Conservation (phyloP, 2,329 filamentous ascomycete species). For the Mollisia scopiformis region DNA sequence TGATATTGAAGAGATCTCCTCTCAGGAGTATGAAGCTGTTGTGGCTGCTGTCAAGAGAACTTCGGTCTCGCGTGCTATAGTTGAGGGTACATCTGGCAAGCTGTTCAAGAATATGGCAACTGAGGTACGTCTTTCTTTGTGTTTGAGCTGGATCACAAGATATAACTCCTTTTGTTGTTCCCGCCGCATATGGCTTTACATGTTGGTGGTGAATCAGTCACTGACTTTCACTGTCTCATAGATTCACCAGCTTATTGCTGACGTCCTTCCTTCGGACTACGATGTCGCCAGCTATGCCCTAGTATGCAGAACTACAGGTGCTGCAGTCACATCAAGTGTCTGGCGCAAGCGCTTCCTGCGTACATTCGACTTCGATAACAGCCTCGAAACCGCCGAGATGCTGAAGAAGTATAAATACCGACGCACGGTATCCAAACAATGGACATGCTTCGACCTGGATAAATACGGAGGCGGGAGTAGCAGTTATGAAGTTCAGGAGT, state of each 20-base stretch:
- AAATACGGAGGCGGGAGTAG: conserved; percentile 25
- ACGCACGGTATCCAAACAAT: conserved; percentile 39
- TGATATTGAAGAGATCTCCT: background rate
- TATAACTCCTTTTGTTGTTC: background rate
- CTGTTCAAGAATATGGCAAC: conserved; percentile 18
- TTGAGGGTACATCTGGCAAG: background rate
- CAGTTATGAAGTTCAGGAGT: conserved; percentile 4
- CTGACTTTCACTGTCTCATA: conserved; percentile 18
- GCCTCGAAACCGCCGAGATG: conserved; percentile 34
- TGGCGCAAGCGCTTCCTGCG: conserved; percentile 49
- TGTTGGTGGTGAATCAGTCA: background rate
- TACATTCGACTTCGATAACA: conserved; percentile 43
- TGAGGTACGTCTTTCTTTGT: conserved; percentile 17
- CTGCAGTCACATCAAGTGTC: conserved; percentile 45
- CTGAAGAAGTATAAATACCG: conserved; percentile 32
- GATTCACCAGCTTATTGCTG: conserved; percentile 35
- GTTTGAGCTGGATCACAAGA: background rate
- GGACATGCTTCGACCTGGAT: conserved; percentile 30
- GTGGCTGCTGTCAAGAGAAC: no score
- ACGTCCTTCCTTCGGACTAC: conserved; percentile 37
- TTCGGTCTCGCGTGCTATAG: no score
- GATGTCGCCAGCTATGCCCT: conserved; percentile 46
- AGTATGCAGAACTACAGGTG: conserved; percentile 42
- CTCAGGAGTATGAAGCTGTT: background rate
- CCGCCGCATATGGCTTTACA: background rate